Conservation (phyloP, 108 stramenopile genomes). For the Nitzschia sp. region DNA sequence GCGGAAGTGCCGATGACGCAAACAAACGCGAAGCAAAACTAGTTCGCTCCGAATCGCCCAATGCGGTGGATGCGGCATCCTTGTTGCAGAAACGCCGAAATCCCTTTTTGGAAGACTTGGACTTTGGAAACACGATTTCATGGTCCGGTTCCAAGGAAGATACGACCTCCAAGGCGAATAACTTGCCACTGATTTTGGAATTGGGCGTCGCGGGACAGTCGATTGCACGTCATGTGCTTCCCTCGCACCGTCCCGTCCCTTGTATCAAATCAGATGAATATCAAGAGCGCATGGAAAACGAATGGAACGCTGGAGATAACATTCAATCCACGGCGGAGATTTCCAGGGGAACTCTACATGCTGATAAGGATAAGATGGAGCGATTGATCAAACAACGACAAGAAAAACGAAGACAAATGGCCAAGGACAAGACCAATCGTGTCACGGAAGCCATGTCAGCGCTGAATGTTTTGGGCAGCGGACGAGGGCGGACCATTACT, state of each 20-base stretch:
- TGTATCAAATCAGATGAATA: slow-evolving; percentile 62
- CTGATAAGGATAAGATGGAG: slow-evolving; percentile 63
- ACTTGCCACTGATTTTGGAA: slow-evolving; percentile 76
- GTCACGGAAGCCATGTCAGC: slow-evolving; percentile 82
- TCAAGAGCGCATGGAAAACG: slow-evolving; percentile 59
- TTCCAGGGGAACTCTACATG: slow-evolving; percentile 42
- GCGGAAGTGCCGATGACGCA: background rate
- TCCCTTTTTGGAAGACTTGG: slow-evolving; percentile 74
- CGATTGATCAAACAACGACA: slow-evolving; percentile 71
- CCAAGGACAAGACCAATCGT: slow-evolving; percentile 85
- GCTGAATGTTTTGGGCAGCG: slow-evolving; percentile 55
- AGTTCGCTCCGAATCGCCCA: background rate
- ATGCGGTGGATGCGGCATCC: slow-evolving; percentile 9
- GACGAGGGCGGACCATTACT: slow-evolving; percentile 84
- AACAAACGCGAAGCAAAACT: background rate
- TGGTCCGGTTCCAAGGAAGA: slow-evolving; percentile 71
- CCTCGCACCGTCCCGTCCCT: slow-evolving; percentile 66
- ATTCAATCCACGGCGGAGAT: slow-evolving; percentile 54
- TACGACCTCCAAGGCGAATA: slow-evolving; percentile 32
- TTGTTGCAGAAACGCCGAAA: slow-evolving; percentile 56
- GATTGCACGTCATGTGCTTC: slow-evolving; percentile 62
- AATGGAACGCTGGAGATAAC: slow-evolving; percentile 40
- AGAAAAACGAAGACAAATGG: slow-evolving; percentile 78
- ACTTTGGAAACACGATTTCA: slow-evolving; percentile 58
- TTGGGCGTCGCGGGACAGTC: slow-evolving; percentile 78